These are phyloP conservation scores for Pleodorina starrii DNA, from an alignment of 139 green algal species.

Conservation along the genomic window DNA sequence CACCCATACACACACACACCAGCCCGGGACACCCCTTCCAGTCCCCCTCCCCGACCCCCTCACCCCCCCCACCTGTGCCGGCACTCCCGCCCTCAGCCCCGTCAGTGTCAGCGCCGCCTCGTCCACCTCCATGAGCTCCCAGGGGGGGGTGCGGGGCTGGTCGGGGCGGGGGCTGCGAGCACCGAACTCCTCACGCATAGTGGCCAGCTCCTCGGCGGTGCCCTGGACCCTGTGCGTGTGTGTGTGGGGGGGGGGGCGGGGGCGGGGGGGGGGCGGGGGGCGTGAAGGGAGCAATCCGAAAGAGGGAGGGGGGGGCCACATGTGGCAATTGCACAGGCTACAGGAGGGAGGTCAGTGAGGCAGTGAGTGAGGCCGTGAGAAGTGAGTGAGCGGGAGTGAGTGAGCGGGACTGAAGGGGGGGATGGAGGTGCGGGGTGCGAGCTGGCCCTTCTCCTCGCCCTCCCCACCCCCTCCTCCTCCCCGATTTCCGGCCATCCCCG, in stretches of 20 bases:
- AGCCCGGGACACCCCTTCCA: neutral
- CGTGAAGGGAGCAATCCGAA: no score
- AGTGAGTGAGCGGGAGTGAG: neutral
- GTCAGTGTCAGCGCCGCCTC: constrained; percentile 27
- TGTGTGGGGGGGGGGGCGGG: no score
- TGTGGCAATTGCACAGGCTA: no score
- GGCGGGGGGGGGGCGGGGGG: no score
- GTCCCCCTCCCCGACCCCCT: neutral
- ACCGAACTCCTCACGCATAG: constrained; percentile 39
- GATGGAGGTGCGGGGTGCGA: no score
- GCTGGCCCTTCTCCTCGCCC: no score
- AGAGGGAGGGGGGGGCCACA: no score
- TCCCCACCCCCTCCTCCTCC: no score
- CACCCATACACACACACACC: neutral
- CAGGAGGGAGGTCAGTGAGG: no score
- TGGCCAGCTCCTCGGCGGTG: constrained; percentile 5
- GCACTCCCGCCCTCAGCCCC: constrained; percentile 35
- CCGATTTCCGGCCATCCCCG: no score
- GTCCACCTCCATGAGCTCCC: constrained; percentile 50
- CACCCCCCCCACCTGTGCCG: neutral
- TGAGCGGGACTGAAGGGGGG: neutral
- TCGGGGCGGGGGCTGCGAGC: constrained; percentile 32
- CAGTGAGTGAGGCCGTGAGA: neutral
- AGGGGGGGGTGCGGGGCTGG: constrained; percentile 49
- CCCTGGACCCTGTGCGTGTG: constrained; percentile 10